Percentiles rank a stretch among this genome's conserved stretches.
phyloP scores from a whole-genome alignment of 345 rosid species.

The Populus ilicifolia region DNA sequence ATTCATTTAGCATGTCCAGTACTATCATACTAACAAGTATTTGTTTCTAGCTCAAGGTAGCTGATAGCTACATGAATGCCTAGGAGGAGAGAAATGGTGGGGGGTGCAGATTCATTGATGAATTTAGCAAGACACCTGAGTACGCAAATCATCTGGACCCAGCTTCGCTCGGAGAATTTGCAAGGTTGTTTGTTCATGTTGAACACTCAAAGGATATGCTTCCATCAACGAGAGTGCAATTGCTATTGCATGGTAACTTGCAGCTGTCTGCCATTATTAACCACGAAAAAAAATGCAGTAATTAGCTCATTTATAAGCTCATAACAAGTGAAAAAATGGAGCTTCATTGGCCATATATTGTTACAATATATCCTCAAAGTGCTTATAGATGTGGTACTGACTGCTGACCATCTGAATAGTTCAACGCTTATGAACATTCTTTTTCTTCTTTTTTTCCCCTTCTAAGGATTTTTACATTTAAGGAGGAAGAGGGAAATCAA shows the following conservation, averaged over 20 bases:
- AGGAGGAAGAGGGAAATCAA: not conserved
- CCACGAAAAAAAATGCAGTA: constrained; percentile 10
- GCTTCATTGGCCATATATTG: constrained; percentile 9
- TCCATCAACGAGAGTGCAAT: constrained; percentile 99
- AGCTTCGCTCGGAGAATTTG: constrained; percentile 90
- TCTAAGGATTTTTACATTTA: not conserved
- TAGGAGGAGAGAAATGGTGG: not conserved
- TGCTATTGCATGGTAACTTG: constrained; percentile 99
- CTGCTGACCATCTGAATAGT: not conserved
- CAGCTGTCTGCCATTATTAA: constrained; percentile 73
- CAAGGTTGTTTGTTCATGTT: constrained; percentile 96
- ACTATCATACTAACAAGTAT: not conserved
- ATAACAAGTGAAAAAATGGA: not conserved
- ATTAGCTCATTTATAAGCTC: constrained; percentile 1
- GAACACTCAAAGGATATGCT: constrained; percentile 95
- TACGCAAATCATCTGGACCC: constrained; percentile 96
- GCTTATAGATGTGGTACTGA: not conserved
- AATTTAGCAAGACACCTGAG: constrained; percentile 59
- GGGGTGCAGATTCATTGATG: not conserved
- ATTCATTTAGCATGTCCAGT: not conserved
- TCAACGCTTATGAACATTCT: not conserved
- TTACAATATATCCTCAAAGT: not conserved
- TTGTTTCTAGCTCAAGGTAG: not conserved
- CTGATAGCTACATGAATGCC: not conserved
- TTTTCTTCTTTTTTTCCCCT: not conserved